A percentile compares a stretch with the other conserved stretches of the same genome.
Evolutionary conservation across 225 moss, liverwort and hornwort genomes (phyloP).

Genomic region (Pleurozium schreberi): DNA sequence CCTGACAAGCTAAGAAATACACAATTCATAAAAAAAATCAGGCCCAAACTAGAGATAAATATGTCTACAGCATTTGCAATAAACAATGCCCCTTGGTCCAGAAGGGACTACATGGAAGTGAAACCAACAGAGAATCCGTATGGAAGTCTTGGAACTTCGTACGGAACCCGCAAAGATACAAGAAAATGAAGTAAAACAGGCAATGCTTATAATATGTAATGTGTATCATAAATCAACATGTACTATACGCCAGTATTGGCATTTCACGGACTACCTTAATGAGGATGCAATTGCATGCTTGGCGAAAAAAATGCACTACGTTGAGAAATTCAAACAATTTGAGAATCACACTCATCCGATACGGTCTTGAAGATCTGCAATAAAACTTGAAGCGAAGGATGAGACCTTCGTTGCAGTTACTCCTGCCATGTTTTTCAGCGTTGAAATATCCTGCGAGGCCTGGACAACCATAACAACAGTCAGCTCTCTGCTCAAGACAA

Average conservation of each 20-base stretch:
- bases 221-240: neutral
- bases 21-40: neutral
- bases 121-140: neutral
- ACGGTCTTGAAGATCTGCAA: slow-evolving; percentile 88
- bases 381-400: slow-evolving; percentile 85
- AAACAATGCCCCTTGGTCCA: neutral
- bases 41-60: neutral
- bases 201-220: neutral
- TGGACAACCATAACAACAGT: slow-evolving; percentile 46
- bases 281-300: neutral
- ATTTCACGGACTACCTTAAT: neutral
- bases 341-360: slow-evolving; percentile 51
- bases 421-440: slow-evolving; percentile 82
- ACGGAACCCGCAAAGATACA: neutral
- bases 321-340: neutral
- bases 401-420: slow-evolving; percentile 95
- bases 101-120: neutral
- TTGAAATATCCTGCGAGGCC: slow-evolving; percentile 98
- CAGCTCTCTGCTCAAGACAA: slow-evolving; percentile 7
- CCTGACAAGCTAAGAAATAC: neutral
- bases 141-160: neutral
- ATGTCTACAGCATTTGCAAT: neutral
- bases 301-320: neutral
- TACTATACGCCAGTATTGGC: neutral
- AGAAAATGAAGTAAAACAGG: neutral